These are phyloP conservation scores for Remersonia thermophila DNA, from an alignment of 2,329 filamentous ascomycete species.

Conservation along the genomic window DNA sequence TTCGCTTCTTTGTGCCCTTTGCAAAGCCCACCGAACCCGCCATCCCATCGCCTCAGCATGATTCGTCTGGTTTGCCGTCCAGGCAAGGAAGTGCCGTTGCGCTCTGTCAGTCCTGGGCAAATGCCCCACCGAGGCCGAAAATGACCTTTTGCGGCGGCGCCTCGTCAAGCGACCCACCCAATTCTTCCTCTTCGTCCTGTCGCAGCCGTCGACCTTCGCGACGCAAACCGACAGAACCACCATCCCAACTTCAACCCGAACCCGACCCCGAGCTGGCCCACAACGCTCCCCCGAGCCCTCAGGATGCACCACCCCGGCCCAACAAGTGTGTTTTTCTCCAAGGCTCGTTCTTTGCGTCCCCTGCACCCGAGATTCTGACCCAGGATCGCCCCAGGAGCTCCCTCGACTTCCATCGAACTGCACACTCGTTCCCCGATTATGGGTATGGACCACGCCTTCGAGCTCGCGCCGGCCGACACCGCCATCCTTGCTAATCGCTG, in stretches of 20 bases:
- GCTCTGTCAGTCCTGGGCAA: not conserved
- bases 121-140: conserved; percentile 4
- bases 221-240: conserved; percentile 5
- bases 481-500: no score
- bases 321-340: conserved; percentile 6
- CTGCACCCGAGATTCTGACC: no score
- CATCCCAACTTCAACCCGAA: not conserved
- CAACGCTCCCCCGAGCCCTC: conserved; percentile 1
- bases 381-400: not conserved
- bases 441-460: conserved; percentile 10
- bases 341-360: no score
- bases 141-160: conserved; percentile 3
- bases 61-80: no score
- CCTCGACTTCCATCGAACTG: conserved; percentile 11
- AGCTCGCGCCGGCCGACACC: not conserved
- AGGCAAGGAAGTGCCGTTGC: not conserved
- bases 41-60: no score
- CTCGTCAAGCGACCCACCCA: conserved; percentile 7
- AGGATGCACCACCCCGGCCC: conserved; percentile 13
- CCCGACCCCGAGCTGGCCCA: not conserved
- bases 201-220: not conserved
- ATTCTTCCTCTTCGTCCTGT: not conserved
- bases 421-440: conserved; percentile 17
- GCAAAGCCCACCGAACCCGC: no score
- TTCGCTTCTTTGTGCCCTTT: no score